Base-by-base conservation (phyloP, 2,329 filamentous ascomycete species). In the Botrytis cinerea region DNA sequence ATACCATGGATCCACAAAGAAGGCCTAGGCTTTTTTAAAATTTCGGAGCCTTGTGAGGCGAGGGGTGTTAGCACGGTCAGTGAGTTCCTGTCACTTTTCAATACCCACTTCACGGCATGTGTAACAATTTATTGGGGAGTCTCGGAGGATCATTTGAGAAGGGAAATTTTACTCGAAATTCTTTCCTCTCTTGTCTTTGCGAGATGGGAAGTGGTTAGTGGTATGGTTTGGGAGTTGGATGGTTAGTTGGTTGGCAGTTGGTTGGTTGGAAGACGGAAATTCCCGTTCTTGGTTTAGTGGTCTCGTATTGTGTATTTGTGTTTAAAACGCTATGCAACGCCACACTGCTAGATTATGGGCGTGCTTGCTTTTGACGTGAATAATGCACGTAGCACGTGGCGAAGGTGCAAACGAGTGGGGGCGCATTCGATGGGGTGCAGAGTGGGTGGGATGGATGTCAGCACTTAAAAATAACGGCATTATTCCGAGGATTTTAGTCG, bases 231-330 rank as follows among this genome's bases (percentile, higher is more conserved):
- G 14, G 28, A 5, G 25, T 28, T n/a, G 12, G 48, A 8, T 54
- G 1, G 2, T 54, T 54, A 1, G 25, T 16, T 54, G 48, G 2
- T 54, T 54, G 48, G 25, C 14, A 14, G n/a, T n/a, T n/a, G 51
- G n/a, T 18, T 57, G 14, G n/a, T 28, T 57, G 48, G 5, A 8
- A 0, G 48, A 12, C 25, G 25, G 12, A n/a, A 54, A n/a, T 54
- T 16, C 48, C 48, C 48, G 48, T 6, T 7, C 48, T 54, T 54
- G 6, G 48, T 54, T 54, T 54, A 14, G 48, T 54, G 48, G 4
- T n/a, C 48, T 54, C 48, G 48, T 54, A 54, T 54, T 54, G 48
- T 54, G 48, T n/a, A 54, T 54, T 54, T 54, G 48, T 54, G 48
- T 54, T 54, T n/a, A n/a, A 54, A n/a, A 54, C 48, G 48, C 48